Evolutionary conservation across 352 stramenopile species (phyloP), one percentile per base, ranked within the genome.

Genomic region (Aphanomyces invadans): DNA sequence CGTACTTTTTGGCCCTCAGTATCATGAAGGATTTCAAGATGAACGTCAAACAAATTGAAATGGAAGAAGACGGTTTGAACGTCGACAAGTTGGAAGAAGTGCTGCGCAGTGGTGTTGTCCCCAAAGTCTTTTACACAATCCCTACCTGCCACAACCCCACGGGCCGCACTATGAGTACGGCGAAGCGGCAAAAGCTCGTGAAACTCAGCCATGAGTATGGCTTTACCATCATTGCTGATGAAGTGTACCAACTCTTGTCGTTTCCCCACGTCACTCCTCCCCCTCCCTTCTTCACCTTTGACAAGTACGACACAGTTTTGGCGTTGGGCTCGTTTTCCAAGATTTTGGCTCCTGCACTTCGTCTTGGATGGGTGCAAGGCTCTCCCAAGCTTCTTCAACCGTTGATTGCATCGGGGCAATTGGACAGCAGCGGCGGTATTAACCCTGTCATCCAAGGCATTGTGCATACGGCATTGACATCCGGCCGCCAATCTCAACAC

Each of bases 261-360:
- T 89, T 91, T 59, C 71, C 88, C 23, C 70, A 75, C 4, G 65
- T 71, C 17, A 71, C 74, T 3, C 38, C 26, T 21, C 70, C 81
- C 25, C 74, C 78, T n/a, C 76, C 84, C 7, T 73, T 95, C 17
- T 78, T 81, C 9, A 86, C 80, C 17, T 89, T 81, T 46, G 85
- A 92, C 32, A 73, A 76, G 31, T 81, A 73, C 3, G 86, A 81
- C 1, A 52, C 75, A 4, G 76, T 93, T 61, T 70, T 97, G 23
- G 95, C 90, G 48, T 76, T 98, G 15, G 90, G 87, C 23, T 97
- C 85, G 62, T 98, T 98, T 62, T 97, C 91, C n/a, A 98, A 98
- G 76, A 97, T 98, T 51, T 83, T 97, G 26, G 77, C 86, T 31
- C 93, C 91, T 26, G 91, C 89, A 38, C 75, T 98, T 32, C 83